Evolutionary conservation across 768 basidiomycete species (phyloP), one percentile per base, ranked within the genome.

Genomic region (Leccinum aurantiacum): DNA sequence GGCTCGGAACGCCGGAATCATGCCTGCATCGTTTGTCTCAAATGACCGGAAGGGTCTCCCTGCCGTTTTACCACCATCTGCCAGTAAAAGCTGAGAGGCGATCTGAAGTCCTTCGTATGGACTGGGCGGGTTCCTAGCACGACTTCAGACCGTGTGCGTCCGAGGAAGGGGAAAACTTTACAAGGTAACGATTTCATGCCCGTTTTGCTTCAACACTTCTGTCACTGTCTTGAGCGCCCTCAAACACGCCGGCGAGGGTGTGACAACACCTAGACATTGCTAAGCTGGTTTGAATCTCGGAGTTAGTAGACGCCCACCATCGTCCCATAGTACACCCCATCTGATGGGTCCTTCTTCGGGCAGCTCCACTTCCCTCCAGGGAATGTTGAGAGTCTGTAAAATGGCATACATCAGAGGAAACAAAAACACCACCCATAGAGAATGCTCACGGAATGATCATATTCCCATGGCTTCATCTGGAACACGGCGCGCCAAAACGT

Each of bases 401-500:
- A 31, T 54, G 19, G 31, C 38, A 37, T 37, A 22, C 15, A 37
- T 10, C 22, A 11, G 38, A 9, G 9, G 13, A 29, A 35, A n/a
- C 8, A 15, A 17, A 17, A 27, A 54, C 14, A 4, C 3, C 0
- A 15, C n/a, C 0, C 3, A 33, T 6, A 11, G 7, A 47, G n/a
- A 17, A 29, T 22, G 58, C 71, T 68, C 59, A 79, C 79, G 3
- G 66, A 66, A 58, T 84, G 81, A 66, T 90, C 89, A 60, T 89
- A 88, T 15, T 79, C 76, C 86, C 87, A 89, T 15, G 88, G 86
- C 57, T 81, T 80, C 71, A 83, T 83, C 49, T 74, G 74, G 22
- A 88, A 77, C 8, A 89, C 76, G 14, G 84, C 77, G 63, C 82
- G 82, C 84, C 84, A 89, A 69, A 89, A 85, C 56, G 85, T 83